A percentile compares a stretch with the other conserved stretches of the same genome.
Evolutionary conservation across 2,329 filamentous ascomycete species (phyloP).

Genomic region (Nectriaceae sp.): DNA sequence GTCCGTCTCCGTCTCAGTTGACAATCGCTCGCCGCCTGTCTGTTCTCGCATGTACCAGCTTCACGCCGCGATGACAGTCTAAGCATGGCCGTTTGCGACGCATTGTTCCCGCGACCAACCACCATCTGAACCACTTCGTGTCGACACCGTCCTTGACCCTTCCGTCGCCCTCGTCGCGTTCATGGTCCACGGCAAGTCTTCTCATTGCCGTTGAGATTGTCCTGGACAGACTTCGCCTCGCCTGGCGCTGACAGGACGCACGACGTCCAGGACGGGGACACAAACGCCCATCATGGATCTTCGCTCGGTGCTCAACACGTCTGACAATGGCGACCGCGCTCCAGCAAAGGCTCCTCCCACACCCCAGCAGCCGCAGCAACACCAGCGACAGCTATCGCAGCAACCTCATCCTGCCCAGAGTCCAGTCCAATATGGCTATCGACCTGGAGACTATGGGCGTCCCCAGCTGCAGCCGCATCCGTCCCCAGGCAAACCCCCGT

Average conservation of each 20-base stretch:
- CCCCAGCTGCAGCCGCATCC: slow-evolving; percentile 50
- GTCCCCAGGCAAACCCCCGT: slow-evolving; percentile 48
- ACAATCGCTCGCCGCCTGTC: slow-evolving; percentile 1
- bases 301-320: slow-evolving; percentile 55
- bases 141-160: neutral
- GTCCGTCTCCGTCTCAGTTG: neutral
- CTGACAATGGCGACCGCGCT: slow-evolving; percentile 46
- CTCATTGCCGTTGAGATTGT: slow-evolving; percentile 20
- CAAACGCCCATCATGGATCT: slow-evolving; percentile 48
- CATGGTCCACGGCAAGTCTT: slow-evolving; percentile 18
- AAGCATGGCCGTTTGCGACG: slow-evolving; percentile 32
- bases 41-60: no score
- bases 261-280: neutral
- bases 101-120: slow-evolving; percentile 24
- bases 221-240: slow-evolving; percentile 14
- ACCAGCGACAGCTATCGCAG: slow-evolving; percentile 35
- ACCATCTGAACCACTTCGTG: slow-evolving; percentile 12
- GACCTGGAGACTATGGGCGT: slow-evolving; percentile 55
- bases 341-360: slow-evolving; percentile 35
- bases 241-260: slow-evolving; percentile 14
- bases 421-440: slow-evolving; percentile 47
- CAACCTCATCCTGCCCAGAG: slow-evolving; percentile 38
- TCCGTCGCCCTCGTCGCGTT: slow-evolving; percentile 22
- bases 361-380: slow-evolving; percentile 36
- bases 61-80: slow-evolving; percentile 29